Percentiles rank a stretch among this genome's conserved stretches.
Conservation (phyloP, 257 asterid species). For the Solanum neorickii region DNA sequence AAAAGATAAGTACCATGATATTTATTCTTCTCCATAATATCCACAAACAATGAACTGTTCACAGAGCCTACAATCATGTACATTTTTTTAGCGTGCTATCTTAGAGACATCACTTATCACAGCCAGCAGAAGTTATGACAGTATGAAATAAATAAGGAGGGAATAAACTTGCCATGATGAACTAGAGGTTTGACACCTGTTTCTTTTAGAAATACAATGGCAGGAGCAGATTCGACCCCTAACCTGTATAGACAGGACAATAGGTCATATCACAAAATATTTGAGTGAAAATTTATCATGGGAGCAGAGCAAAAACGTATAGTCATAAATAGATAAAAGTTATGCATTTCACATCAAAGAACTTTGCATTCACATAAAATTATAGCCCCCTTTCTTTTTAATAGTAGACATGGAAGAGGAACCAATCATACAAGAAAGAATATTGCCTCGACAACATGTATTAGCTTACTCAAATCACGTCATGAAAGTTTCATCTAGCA, state of each 20-base stretch:
- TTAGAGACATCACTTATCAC: not conserved
- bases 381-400: not conserved
- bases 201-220: slow-evolving; percentile 77
- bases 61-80: slow-evolving; percentile 49
- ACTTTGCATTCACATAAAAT: not conserved
- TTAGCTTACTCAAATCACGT: not conserved
- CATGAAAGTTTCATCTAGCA: not conserved
- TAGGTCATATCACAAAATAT: not conserved
- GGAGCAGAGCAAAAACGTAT: not conserved
- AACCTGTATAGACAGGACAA: slow-evolving; percentile 37
- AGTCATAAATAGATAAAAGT: not conserved
- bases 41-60: slow-evolving; percentile 63
- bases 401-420: not conserved
- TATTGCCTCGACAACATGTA: not conserved
- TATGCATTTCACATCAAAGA: not conserved
- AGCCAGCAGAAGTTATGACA: not conserved
- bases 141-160: not conserved
- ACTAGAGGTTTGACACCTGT: slow-evolving; percentile 85
- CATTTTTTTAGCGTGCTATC: slow-evolving; percentile 17
- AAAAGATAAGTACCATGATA: slow-evolving; percentile 41
- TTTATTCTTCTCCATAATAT: slow-evolving; percentile 88
- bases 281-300: not conserved
- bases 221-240: slow-evolving; percentile 91
- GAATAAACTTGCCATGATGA: slow-evolving; percentile 51
- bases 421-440: not conserved